phyloP scores from a whole-genome alignment of 2,329 filamentous ascomycete genomes.

The Fusarium sulawesiense region DNA sequence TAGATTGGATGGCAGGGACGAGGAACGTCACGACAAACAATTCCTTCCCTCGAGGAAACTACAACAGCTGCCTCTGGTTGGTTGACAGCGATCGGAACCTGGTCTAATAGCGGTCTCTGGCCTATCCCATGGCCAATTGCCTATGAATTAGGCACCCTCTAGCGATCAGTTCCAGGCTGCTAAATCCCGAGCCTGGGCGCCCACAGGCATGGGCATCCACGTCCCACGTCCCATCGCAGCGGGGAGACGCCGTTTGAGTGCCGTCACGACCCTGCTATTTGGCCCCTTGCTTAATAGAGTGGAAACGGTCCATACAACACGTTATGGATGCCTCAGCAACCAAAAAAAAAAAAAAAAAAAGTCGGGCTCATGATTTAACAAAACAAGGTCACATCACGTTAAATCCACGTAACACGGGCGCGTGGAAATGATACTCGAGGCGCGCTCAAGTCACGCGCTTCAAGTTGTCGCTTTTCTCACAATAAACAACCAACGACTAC shows the following conservation, averaged over 20 bases:
- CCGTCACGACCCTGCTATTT: conserved; percentile 25
- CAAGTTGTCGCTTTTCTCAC: not conserved
- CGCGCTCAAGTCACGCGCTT: conserved; percentile 37
- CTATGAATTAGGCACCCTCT: conserved; percentile 29
- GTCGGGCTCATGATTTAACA: conserved; percentile 31
- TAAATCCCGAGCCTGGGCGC: conserved; percentile 15
- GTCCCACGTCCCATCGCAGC: conserved; percentile 3
- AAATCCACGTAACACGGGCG: conserved; percentile 27
- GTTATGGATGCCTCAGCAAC: conserved; percentile 45
- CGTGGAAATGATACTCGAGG: conserved; percentile 29
- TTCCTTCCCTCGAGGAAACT: conserved; percentile 3
- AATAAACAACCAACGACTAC: conserved; percentile 8
- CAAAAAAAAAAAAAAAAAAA: conserved; percentile 15
- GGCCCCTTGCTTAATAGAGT: conserved; percentile 29
- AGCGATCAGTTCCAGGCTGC: conserved; percentile 19
- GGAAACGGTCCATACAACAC: conserved; percentile 13
- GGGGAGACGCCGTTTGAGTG: conserved; percentile 28
- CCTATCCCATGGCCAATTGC: conserved; percentile 6
- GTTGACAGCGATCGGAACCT: conserved; percentile 23
- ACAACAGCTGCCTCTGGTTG: conserved; percentile 24
- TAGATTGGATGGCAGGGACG: conserved; percentile 25
- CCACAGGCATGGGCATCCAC: not conserved
- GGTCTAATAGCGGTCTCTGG: not conserved
- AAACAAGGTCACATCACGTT: conserved; percentile 38
- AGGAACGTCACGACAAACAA: conserved; percentile 35